Conservation (phyloP, 2,329 filamentous ascomycete genomes). For the Chalara sp. region DNA sequence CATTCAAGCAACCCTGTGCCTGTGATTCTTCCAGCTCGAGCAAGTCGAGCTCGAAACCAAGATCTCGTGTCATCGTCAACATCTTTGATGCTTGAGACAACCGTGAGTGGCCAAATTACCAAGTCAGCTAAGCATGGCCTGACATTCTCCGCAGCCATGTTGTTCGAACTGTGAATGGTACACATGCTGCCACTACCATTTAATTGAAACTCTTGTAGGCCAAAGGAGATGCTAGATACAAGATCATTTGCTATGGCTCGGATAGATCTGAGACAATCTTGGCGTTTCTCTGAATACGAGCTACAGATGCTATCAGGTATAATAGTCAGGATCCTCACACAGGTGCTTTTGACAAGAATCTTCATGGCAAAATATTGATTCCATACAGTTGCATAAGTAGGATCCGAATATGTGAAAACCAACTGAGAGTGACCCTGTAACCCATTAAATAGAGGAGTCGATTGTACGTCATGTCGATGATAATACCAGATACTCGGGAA, state of each 20-base stretch:
- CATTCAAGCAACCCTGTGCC: slow-evolving; percentile 16
- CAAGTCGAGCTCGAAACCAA: slow-evolving; percentile 19
- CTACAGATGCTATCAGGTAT: no score
- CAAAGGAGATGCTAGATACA: slow-evolving; percentile 6
- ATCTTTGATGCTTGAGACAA: slow-evolving; percentile 14
- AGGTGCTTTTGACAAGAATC: slow-evolving; percentile 21
- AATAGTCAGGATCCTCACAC: slow-evolving; percentile 13
- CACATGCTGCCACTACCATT: slow-evolving; percentile 6
- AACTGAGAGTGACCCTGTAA: slow-evolving; percentile 17
- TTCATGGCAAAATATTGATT: slow-evolving; percentile 19
- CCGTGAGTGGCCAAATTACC: slow-evolving; percentile 16
- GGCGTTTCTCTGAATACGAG: not conserved
- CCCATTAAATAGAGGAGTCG: slow-evolving; percentile 4
- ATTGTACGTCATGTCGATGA: slow-evolving; percentile 8
- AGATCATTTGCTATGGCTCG: slow-evolving; percentile 1
- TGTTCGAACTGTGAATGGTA: not conserved
- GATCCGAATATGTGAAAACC: slow-evolving; percentile 19
- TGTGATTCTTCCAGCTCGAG: slow-evolving; percentile 14
- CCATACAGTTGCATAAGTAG: slow-evolving; percentile 20
- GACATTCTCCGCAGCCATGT: slow-evolving; percentile 6
- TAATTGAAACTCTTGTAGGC: slow-evolving; percentile 4
- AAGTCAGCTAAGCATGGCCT: slow-evolving; percentile 11
- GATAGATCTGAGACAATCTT: not conserved
- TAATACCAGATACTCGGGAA: slow-evolving; percentile 8
- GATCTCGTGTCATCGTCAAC: slow-evolving; percentile 10